Evolutionary conservation across 495 filamentous ascomycete genomes (phyloP).

Genomic region (Endocarpon pusillum): DNA sequence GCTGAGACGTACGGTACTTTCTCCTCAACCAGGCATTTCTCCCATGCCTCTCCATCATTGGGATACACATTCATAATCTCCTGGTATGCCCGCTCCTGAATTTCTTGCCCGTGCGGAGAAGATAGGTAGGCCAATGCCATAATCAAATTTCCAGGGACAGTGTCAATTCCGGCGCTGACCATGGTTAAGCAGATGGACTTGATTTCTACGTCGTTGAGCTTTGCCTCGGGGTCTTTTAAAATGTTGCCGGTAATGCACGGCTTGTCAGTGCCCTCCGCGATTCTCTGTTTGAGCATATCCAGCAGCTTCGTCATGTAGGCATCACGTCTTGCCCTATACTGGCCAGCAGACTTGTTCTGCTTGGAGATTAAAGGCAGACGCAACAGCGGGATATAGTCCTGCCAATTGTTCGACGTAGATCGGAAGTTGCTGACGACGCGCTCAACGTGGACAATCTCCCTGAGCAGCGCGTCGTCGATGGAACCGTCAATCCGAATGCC

Average conservation of each 20-base stretch:
- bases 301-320: slow-evolving; percentile 41
- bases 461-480: slow-evolving; percentile 37
- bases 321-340: slow-evolving; percentile 36
- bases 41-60: slow-evolving; percentile 46
- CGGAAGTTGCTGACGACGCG: slow-evolving; percentile 45
- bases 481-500: slow-evolving; percentile 44
- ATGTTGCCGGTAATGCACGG: slow-evolving; percentile 56
- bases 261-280: slow-evolving; percentile 44
- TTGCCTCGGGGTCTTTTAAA: slow-evolving; percentile 45
- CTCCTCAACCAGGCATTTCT: slow-evolving; percentile 45
- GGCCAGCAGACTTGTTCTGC: slow-evolving; percentile 31
- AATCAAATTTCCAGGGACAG: slow-evolving; percentile 48
- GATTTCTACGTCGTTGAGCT: slow-evolving; percentile 47
- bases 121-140: slow-evolving; percentile 60
- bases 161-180: slow-evolving; percentile 58
- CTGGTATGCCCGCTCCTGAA: slow-evolving; percentile 44
- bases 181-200: slow-evolving; percentile 61
- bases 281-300: slow-evolving; percentile 39
- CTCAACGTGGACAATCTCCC: slow-evolving; percentile 48
- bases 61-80: slow-evolving; percentile 50
- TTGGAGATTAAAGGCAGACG: slow-evolving; percentile 33
- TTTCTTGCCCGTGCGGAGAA: slow-evolving; percentile 38
- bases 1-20: slow-evolving; percentile 56
- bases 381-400: slow-evolving; percentile 50
- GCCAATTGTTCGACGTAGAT: slow-evolving; percentile 52